A percentile compares a stretch with the other conserved stretches of the same genome.
Conservation (phyloP, 2,329 filamentous ascomycete species). For the Chrysoporthe cubensis region DNA sequence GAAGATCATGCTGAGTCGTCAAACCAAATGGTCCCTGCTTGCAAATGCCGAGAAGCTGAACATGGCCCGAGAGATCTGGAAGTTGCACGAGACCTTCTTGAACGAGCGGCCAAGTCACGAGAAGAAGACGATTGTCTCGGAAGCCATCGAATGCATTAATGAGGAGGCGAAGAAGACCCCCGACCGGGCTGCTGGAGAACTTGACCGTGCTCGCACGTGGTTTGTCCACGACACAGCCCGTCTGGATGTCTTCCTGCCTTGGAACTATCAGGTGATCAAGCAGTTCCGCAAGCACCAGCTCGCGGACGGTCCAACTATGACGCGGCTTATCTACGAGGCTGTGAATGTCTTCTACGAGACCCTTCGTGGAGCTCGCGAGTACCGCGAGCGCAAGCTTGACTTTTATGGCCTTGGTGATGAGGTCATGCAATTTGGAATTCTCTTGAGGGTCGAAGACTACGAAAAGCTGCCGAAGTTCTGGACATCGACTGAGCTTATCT, state of each 20-base stretch:
- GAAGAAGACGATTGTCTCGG: slow-evolving; percentile 72
- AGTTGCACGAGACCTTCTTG: slow-evolving; percentile 72
- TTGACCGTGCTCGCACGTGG: slow-evolving; percentile 82
- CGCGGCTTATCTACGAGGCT: slow-evolving; percentile 69
- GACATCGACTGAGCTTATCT: slow-evolving; percentile 72
- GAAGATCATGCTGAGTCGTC: slow-evolving; percentile 67
- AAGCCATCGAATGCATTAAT: slow-evolving; percentile 76
- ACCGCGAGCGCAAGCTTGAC: slow-evolving; percentile 70
- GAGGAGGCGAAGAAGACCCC: slow-evolving; percentile 74
- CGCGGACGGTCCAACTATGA: slow-evolving; percentile 58
- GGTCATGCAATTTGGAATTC: slow-evolving; percentile 66
- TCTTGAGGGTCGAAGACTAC: slow-evolving; percentile 59
- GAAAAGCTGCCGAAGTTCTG: slow-evolving; percentile 77
- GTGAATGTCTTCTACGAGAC: slow-evolving; percentile 69
- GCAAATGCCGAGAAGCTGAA: slow-evolving; percentile 89
- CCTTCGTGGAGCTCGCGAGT: slow-evolving; percentile 68
- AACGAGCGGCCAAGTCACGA: slow-evolving; percentile 61
- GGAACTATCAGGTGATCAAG: slow-evolving; percentile 78
- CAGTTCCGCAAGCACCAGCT: slow-evolving; percentile 67
- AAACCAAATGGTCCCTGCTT: slow-evolving; percentile 78
- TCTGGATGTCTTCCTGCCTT: slow-evolving; percentile 76
- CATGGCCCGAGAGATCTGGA: slow-evolving; percentile 80
- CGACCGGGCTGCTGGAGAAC: slow-evolving; percentile 67
- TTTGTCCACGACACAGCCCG: slow-evolving; percentile 77
- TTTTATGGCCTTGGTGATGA: slow-evolving; percentile 76